A percentile compares a stretch with the other conserved stretches of the same genome.
Conservation (phyloP, 2,329 filamentous ascomycete genomes). For the Tolypocladium cylindrosporum region DNA sequence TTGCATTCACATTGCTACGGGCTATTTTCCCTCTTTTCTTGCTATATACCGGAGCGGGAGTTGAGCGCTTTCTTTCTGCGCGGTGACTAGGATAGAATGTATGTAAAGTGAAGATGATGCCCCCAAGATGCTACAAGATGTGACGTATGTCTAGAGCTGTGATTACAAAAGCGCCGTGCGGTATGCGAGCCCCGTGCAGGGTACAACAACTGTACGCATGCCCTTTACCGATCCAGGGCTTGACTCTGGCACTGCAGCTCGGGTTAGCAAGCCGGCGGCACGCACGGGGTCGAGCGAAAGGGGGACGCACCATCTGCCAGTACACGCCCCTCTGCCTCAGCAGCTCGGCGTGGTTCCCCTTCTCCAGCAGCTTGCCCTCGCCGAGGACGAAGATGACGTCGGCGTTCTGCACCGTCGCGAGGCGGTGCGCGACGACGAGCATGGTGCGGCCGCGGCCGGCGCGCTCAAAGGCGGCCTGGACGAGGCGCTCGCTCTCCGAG, state of each 20-base stretch:
- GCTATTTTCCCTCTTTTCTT: background rate
- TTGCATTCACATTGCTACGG: background rate
- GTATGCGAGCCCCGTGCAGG: background rate
- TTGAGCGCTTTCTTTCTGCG: background rate
- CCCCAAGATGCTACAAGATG: background rate
- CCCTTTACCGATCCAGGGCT: constrained; percentile 38
- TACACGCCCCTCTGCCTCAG: constrained; percentile 42
- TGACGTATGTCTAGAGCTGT: background rate
- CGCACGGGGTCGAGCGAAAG: background rate
- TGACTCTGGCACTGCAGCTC: constrained; percentile 44
- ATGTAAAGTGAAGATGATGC: background rate
- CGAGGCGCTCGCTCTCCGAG: constrained; percentile 50
- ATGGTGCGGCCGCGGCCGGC: constrained; percentile 53
- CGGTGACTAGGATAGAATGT: background rate
- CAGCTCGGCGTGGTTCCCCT: constrained; percentile 42
- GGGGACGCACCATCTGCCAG: constrained; percentile 44
- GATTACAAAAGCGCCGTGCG: background rate
- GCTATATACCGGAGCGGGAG: background rate
- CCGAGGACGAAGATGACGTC: constrained; percentile 75
- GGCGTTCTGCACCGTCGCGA: constrained; percentile 69
- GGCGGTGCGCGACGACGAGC: constrained; percentile 66
- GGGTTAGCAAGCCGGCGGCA: background rate
- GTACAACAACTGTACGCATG: background rate
- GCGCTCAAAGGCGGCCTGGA: constrained; percentile 58
- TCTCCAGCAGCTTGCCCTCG: constrained; percentile 45